Evolutionary conservation across 495 filamentous ascomycete genomes (phyloP).

Genomic region (Aspergillus asperescens): DNA sequence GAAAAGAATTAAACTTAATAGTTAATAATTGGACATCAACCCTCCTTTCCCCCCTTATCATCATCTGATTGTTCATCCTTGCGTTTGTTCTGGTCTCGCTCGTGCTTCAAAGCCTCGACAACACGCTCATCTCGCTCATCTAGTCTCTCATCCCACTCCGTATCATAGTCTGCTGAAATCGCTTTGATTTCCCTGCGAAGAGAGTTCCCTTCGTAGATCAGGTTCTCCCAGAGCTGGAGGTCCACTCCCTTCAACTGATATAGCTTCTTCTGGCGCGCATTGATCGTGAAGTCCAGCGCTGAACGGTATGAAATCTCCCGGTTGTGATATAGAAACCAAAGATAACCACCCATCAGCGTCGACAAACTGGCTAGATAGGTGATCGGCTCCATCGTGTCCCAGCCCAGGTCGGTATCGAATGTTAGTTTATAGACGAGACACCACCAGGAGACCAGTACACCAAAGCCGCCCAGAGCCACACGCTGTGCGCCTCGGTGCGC

Average conservation of each 20-base stretch:
- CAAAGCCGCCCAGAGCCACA: slow-evolving; percentile 75
- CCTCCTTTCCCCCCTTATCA: slow-evolving; percentile 24
- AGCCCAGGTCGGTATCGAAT: slow-evolving; percentile 73
- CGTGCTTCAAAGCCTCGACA: slow-evolving; percentile 61
- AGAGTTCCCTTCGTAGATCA: slow-evolving; percentile 78
- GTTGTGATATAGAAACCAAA: slow-evolving; percentile 93
- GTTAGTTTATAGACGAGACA: slow-evolving; percentile 69
- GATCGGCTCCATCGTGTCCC: slow-evolving; percentile 90
- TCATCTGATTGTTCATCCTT: slow-evolving; percentile 42
- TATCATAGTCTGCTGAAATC: slow-evolving; percentile 83
- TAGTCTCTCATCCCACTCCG: slow-evolving; percentile 82
- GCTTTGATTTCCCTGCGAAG: slow-evolving; percentile 74
- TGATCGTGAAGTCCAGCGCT: slow-evolving; percentile 81
- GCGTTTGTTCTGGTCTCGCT: slow-evolving; percentile 47
- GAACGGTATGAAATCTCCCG: slow-evolving; percentile 80
- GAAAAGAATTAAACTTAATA: background rate
- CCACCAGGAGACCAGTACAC: slow-evolving; percentile 70
- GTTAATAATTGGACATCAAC: slow-evolving; percentile 21
- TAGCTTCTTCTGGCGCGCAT: slow-evolving; percentile 65
- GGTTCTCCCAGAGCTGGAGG: slow-evolving; percentile 63
- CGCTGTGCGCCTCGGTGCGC: slow-evolving; percentile 73
- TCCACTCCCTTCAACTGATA: slow-evolving; percentile 75
- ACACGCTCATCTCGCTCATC: slow-evolving; percentile 75
- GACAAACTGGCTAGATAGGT: slow-evolving; percentile 81
- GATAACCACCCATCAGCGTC: slow-evolving; percentile 80